Conservation (phyloP, 1,284 basidiomycete genomes). For the Ganoderma multipileum region DNA sequence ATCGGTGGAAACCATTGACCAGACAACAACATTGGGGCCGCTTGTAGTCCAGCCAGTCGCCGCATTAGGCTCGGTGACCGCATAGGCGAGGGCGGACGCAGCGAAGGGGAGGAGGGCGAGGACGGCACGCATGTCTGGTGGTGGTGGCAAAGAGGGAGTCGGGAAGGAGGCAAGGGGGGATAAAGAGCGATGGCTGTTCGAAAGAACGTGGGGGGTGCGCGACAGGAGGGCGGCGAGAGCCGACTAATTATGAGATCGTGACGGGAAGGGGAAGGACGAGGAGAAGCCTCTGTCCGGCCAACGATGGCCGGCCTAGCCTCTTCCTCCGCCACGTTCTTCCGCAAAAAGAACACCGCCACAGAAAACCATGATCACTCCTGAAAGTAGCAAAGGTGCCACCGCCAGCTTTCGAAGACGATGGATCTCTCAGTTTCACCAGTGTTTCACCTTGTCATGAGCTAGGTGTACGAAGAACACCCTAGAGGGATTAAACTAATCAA, state of each 20-base stretch:
- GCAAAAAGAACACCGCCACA: neutral
- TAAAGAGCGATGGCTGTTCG: constrained; percentile 17
- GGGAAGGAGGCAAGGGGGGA: constrained; percentile 13
- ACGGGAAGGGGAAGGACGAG: constrained; percentile 21
- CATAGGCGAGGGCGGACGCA: constrained; percentile 65
- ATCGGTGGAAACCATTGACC: constrained; percentile 73
- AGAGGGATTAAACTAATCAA: neutral
- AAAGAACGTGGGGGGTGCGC: constrained; percentile 29
- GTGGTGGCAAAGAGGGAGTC: constrained; percentile 7
- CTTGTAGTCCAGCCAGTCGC: constrained; percentile 62
- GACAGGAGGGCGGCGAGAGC: constrained; percentile 13
- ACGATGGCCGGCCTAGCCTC: neutral
- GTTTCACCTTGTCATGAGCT: neutral
- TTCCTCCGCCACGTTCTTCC: neutral
- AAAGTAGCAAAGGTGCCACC: neutral
- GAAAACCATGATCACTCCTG: neutral
- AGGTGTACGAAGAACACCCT: neutral
- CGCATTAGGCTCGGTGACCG: constrained; percentile 59
- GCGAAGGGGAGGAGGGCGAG: constrained; percentile 57
- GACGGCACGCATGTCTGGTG: constrained; percentile 55
- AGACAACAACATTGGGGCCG: constrained; percentile 65
- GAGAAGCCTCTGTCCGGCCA: constrained; percentile 11
- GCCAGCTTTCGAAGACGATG: neutral
- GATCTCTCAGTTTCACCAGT: neutral
- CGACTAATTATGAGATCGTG: constrained; percentile 18